Conservation (phyloP, 176 grass and related monocot genomes). For the Juncus inflexus region DNA sequence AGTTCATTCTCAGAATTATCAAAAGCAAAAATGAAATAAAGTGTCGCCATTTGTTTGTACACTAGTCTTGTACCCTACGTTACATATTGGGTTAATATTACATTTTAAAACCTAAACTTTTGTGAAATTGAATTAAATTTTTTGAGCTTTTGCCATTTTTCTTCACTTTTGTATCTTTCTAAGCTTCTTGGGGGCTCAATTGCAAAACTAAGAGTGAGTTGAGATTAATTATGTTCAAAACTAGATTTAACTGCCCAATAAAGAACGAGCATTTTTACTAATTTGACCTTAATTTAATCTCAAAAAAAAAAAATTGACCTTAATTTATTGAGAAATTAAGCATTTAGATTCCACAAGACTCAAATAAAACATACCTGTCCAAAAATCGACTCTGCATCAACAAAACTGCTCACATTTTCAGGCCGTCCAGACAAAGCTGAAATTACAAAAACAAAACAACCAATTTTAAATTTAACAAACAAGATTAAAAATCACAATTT, state of each 20-base stretch:
- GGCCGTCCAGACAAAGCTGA: constrained; percentile 74
- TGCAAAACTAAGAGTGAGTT: neutral
- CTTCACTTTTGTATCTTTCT: neutral
- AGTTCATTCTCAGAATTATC: constrained; percentile 86
- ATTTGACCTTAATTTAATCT: too few species aligned
- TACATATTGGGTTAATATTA: constrained; percentile 17
- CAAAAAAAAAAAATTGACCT: neutral
- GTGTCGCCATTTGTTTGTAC: constrained; percentile 90
- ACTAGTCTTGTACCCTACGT: constrained; percentile 64
- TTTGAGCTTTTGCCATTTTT: neutral
- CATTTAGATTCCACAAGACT: neutral
- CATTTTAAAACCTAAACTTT: constrained; percentile 1
- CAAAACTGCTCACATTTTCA: constrained; percentile 73
- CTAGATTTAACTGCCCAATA: neutral
- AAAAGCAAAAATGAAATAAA: constrained; percentile 91
- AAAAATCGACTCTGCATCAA: constrained; percentile 56
- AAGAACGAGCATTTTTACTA: neutral
- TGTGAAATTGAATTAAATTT: neutral
- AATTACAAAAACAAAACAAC: constrained; percentile 14
- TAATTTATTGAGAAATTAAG: constrained; percentile 12
- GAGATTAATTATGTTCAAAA: neutral
- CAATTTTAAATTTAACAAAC: constrained; percentile 3
- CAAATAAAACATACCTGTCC: constrained; percentile 49
- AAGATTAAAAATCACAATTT: neutral
- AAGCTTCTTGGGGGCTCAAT: neutral